Conservation (phyloP, 257 asterid species). For the Salvia miltiorrhiza region DNA sequence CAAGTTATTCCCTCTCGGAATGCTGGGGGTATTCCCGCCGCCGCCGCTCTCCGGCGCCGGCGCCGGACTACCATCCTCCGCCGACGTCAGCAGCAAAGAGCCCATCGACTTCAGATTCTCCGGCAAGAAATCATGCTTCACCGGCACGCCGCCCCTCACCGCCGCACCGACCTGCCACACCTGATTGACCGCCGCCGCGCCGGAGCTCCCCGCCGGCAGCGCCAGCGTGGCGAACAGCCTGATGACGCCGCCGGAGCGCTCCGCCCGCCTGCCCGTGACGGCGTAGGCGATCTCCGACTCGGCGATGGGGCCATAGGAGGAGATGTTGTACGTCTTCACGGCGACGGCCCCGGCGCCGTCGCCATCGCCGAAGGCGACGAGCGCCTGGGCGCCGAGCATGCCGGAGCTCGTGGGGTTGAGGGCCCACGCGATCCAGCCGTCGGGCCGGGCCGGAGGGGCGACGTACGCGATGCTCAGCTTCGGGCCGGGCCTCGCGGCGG, state of each 20-base stretch:
- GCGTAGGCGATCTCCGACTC: constrained; percentile 47
- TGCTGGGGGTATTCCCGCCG: constrained; percentile 10
- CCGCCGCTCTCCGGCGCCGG: too few species aligned
- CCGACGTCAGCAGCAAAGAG: not conserved
- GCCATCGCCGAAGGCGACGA: constrained; percentile 40
- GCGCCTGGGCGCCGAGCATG: constrained; percentile 57
- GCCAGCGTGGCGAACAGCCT: constrained; percentile 58
- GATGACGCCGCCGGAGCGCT: constrained; percentile 38
- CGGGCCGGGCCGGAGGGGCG: constrained; percentile 48
- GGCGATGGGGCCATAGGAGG: constrained; percentile 27
- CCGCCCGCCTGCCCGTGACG: constrained; percentile 41
- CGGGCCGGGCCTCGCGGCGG: constrained; percentile 29
- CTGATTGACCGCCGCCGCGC: constrained; percentile 41
- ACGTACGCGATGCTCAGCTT: constrained; percentile 47
- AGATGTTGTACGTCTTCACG: constrained; percentile 43
- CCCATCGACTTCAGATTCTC: constrained; percentile 50
- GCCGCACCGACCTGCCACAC: constrained; percentile 71
- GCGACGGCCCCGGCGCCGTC: constrained; percentile 35
- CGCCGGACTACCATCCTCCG: too few species aligned
- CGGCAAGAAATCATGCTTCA: constrained; percentile 33
- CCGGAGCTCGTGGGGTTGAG: constrained; percentile 48
- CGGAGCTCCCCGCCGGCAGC: constrained; percentile 38
- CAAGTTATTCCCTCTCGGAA: too few species aligned
- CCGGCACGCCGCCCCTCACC: constrained; percentile 47
- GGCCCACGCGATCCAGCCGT: constrained; percentile 74